Percentiles rank a stretch among this genome's conserved stretches.
phyloP scores from a whole-genome alignment of 1,284 basidiomycete species.

The Apiotrichum gamsii region DNA sequence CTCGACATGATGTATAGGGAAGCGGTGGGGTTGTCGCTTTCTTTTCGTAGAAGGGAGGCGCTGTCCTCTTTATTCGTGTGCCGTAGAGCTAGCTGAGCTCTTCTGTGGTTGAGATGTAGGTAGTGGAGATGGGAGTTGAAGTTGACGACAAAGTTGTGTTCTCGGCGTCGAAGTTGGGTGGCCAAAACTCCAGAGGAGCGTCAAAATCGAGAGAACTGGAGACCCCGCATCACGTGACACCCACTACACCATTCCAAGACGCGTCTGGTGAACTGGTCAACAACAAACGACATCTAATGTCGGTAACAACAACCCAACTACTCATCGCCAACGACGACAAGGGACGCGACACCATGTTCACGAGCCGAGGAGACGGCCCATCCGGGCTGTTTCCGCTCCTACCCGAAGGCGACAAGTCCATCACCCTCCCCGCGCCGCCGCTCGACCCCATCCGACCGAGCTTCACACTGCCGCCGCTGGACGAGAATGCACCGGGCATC shows the following conservation, averaged over 20 bases:
- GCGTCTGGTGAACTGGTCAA: too few relatives aligned
- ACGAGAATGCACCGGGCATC: slow-evolving; percentile 24
- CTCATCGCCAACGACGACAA: too few relatives aligned
- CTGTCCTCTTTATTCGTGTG: too few relatives aligned
- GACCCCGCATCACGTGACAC: neutral
- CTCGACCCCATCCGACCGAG: slow-evolving; percentile 6
- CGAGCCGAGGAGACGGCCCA: too few relatives aligned
- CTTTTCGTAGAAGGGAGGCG: too few relatives aligned
- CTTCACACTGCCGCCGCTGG: slow-evolving; percentile 25
- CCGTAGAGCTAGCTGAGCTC: neutral
- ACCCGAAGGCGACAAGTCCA: neutral
- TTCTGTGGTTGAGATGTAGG: neutral
- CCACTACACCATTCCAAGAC: too few relatives aligned
- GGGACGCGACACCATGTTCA: too few relatives aligned
- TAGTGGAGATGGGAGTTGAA: neutral
- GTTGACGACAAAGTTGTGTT: too few relatives aligned
- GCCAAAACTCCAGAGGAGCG: too few relatives aligned
- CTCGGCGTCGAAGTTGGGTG: neutral
- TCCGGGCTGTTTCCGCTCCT: slow-evolving; percentile 8
- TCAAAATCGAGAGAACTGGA: neutral
- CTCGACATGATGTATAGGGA: slow-evolving; percentile 85
- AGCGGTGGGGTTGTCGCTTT: too few relatives aligned
- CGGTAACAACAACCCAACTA: too few relatives aligned
- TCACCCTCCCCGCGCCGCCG: neutral
- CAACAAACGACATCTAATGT: too few relatives aligned